Percentiles rank a stretch among this genome's conserved stretches.
Conservation (phyloP, 805 yeast species). For the Suhomyces sp. region DNA sequence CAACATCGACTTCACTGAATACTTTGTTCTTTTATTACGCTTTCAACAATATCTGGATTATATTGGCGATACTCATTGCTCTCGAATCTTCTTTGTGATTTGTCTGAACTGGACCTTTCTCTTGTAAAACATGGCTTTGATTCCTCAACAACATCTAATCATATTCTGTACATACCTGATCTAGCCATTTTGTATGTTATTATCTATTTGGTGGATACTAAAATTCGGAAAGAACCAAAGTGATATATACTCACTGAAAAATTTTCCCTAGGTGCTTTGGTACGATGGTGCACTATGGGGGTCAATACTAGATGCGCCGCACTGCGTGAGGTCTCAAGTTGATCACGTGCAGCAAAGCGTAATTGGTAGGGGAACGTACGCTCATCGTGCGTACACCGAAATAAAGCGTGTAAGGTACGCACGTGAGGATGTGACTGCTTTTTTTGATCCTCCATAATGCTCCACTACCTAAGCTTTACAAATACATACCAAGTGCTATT, state of each 20-base stretch:
- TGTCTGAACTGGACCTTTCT: no score
- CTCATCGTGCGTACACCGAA: slow-evolving; percentile 1
- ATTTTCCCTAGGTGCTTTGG: slow-evolving; percentile 3
- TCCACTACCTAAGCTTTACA: no score
- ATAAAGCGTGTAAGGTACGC: slow-evolving; percentile 5
- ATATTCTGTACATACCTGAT: slow-evolving; percentile 54
- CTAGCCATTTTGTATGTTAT: slow-evolving; percentile 49
- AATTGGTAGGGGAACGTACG: background rate
- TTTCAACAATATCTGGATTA: no score
- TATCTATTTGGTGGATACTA: slow-evolving; percentile 7
- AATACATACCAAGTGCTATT: no score
- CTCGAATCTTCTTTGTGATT: no score
- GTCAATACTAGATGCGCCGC: slow-evolving; percentile 3
- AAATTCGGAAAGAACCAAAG: slow-evolving; percentile 7
- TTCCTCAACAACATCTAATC: no score
- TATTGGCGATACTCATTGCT: no score
- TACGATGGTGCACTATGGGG: slow-evolving; percentile 6
- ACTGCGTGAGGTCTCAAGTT: slow-evolving; percentile 2
- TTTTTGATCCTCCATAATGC: no score
- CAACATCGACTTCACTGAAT: no score
- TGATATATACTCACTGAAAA: slow-evolving; percentile 7
- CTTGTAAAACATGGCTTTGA: no score
- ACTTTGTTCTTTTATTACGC: no score
- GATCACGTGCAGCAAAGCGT: background rate
- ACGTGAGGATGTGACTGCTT: slow-evolving; percentile 15